phyloP scores from a whole-genome alignment of 2,329 filamentous ascomycete species.

The Microdochium nivale region DNA sequence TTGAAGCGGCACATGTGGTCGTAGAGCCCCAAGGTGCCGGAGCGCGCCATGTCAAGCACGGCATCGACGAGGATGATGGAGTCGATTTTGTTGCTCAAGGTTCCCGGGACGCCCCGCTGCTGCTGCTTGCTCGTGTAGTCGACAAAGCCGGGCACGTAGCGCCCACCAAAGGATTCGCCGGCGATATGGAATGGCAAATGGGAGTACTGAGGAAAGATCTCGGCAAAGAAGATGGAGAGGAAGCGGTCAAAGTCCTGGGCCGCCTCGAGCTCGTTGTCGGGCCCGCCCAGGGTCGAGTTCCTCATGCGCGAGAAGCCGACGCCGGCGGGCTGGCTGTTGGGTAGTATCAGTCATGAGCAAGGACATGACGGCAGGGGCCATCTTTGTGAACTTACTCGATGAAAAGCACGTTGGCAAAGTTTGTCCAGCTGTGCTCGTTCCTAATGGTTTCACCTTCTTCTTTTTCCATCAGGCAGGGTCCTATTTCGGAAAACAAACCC shows the following conservation, averaged over 20 bases:
- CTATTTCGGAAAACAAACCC: constrained; percentile 10
- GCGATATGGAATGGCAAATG: constrained; percentile 8
- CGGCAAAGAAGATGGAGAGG: constrained; percentile 9
- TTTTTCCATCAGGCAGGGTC: constrained; percentile 6
- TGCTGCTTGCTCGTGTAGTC: constrained; percentile 6
- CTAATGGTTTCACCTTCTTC: constrained; percentile 4
- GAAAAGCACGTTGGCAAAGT: constrained; percentile 10
- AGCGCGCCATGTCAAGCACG: constrained; percentile 4
- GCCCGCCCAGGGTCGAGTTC: constrained; percentile 5
- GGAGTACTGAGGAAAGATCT: constrained; percentile 8
- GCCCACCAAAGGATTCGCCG: constrained; percentile 12
- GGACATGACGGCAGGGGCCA: background rate
- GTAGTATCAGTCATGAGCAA: background rate
- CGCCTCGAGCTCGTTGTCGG: constrained; percentile 5
- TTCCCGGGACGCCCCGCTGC: constrained; percentile 3
- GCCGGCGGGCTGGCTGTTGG: constrained; percentile 8
- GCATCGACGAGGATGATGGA: constrained; percentile 11
- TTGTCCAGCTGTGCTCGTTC: constrained; percentile 10
- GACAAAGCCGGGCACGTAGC: constrained; percentile 11
- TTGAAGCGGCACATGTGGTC: constrained; percentile 10
- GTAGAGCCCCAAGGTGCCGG: constrained; percentile 4
- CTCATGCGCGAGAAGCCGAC: constrained; percentile 9
- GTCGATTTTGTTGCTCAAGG: constrained; percentile 3
- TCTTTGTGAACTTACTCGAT: constrained; percentile 4
- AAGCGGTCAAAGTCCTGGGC: constrained; percentile 10